Conservation (phyloP, 257 asterid genomes). For the Datura wrightii region DNA sequence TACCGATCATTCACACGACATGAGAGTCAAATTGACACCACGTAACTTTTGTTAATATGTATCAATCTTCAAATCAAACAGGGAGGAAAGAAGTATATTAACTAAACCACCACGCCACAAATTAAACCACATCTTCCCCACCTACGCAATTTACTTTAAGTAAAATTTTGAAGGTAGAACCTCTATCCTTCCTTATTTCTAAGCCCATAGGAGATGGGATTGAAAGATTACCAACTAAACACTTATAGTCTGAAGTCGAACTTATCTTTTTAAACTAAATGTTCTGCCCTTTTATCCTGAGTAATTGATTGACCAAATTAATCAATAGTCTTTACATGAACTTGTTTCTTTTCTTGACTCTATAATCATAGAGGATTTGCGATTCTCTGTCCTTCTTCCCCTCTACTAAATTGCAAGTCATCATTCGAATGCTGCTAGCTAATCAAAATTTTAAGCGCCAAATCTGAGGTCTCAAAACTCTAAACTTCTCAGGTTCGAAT, state of each 20-base stretch:
- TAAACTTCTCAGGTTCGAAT: not conserved
- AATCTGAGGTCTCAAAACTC: not conserved
- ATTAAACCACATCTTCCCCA: not conserved
- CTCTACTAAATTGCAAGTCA: not conserved
- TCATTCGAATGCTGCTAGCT: not conserved
- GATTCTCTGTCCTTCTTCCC: not conserved
- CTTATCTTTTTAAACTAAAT: not conserved
- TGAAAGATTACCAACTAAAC: not conserved
- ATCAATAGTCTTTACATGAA: too few relatives aligned
- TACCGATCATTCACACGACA: not conserved
- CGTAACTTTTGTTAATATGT: not conserved
- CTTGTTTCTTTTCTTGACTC: not conserved
- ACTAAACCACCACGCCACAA: not conserved
- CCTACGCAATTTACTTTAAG: not conserved
- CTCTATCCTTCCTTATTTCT: not conserved
- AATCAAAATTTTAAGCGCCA: not conserved
- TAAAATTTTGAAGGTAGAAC: not conserved
- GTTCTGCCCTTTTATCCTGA: not conserved
- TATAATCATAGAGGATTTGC: not conserved
- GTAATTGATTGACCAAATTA: not conserved
- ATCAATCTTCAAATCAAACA: not conserved
- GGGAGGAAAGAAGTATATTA: not conserved
- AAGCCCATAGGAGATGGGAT: not conserved
- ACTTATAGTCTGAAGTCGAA: not conserved
- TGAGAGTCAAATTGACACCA: not conserved